Conservation (phyloP, 768 basidiomycete species). For the Amanita polypyramis region DNA sequence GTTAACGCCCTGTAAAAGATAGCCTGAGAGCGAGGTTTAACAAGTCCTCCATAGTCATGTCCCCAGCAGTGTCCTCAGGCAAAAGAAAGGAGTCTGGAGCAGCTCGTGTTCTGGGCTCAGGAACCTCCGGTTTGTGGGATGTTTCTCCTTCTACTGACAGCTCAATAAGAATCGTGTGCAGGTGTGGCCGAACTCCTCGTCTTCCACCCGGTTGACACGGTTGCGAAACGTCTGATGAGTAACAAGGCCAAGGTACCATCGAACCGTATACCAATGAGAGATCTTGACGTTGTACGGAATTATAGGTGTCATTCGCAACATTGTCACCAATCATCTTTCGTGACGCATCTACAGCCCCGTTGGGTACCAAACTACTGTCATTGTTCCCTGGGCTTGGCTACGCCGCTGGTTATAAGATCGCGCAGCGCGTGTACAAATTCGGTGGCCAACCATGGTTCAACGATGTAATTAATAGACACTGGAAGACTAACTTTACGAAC, state of each 20-base stretch:
- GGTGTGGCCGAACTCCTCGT: conserved; percentile 92
- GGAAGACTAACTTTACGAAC: conserved; percentile 72
- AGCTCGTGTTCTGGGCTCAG: conserved; percentile 86
- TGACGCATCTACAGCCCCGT: conserved; percentile 60
- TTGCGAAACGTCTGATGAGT: conserved; percentile 98
- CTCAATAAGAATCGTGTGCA: conserved; percentile 19
- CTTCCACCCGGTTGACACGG: conserved; percentile 94
- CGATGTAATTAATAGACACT: conserved; percentile 78
- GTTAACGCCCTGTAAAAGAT: background rate
- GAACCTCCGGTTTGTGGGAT: conserved; percentile 67
- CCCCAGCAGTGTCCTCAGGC: conserved; percentile 33
- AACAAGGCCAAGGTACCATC: conserved; percentile 75
- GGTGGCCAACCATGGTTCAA: conserved; percentile 98
- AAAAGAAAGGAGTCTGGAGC: conserved; percentile 76
- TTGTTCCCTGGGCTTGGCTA: conserved; percentile 98
- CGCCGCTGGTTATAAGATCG: conserved; percentile 94
- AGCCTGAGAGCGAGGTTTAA: background rate
- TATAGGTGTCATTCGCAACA: conserved; percentile 50
- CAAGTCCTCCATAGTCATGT: conserved; percentile 19
- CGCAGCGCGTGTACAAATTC: conserved; percentile 95
- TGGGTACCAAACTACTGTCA: conserved; percentile 65
- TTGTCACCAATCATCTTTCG: conserved; percentile 82
- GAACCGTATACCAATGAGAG: background rate
- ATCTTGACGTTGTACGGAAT: background rate
- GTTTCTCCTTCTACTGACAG: background rate